A percentile compares a stretch with the other conserved stretches of the same genome.
Conservation (phyloP, 176 grass and related monocot species). For the Alloteropsis semialata region DNA sequence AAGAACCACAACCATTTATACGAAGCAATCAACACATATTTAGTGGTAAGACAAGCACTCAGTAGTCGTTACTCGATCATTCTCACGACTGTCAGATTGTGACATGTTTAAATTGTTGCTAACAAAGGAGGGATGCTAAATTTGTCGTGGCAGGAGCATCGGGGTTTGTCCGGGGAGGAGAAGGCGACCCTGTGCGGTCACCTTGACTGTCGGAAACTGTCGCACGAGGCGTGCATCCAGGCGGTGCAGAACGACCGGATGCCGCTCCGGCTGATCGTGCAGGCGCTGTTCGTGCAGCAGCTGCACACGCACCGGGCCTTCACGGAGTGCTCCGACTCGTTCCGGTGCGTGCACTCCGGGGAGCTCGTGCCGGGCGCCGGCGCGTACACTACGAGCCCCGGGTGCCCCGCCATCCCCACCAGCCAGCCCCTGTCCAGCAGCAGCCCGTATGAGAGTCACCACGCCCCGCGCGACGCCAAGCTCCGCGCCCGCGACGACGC, state of each 20-base stretch:
- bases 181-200: constrained; percentile 57
- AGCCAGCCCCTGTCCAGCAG: constrained; percentile 44
- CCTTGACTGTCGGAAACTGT: constrained; percentile 78
- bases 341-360: constrained; percentile 52
- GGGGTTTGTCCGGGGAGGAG: constrained; percentile 47
- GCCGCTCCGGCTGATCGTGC: constrained; percentile 88
- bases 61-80: neutral
- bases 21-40: constrained; percentile 63
- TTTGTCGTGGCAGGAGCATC: constrained; percentile 49
- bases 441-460: constrained; percentile 42
- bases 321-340: constrained; percentile 79
- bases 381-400: constrained; percentile 57
- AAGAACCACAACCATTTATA: constrained; percentile 83
- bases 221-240: constrained; percentile 71
- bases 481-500: constrained; percentile 29
- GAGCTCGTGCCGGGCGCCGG: constrained; percentile 45
- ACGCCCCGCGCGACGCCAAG: constrained; percentile 17
- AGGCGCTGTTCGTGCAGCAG: constrained; percentile 95
- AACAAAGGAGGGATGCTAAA: neutral
- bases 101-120: neutral
- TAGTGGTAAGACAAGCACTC: constrained; percentile 46
- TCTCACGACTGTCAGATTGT: neutral
- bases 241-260: constrained; percentile 91
- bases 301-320: constrained; percentile 78
- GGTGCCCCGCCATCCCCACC: constrained; percentile 37